Evolutionary conservation across 2,329 filamentous ascomycete species (phyloP).

Genomic region (Trichoderma arundinaceum): DNA sequence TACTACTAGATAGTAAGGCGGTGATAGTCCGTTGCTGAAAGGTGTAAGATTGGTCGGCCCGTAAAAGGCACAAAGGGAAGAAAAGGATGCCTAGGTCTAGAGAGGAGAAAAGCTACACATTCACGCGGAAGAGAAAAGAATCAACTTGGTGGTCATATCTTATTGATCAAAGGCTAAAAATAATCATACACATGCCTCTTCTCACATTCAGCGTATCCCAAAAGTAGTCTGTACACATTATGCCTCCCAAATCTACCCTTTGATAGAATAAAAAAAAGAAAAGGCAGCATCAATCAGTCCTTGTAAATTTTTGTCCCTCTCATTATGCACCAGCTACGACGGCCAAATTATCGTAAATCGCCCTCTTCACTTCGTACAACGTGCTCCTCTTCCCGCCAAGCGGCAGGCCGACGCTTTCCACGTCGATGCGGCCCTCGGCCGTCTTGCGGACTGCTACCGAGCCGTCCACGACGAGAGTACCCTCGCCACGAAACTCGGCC

Average conservation of each 20-base stretch:
- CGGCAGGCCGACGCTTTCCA: slow-evolving; percentile 72
- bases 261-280: background rate
- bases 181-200: slow-evolving; percentile 13
- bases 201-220: background rate
- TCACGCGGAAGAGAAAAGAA: background rate
- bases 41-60: too few relatives aligned
- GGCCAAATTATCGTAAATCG: slow-evolving; percentile 92
- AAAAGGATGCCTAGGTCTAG: background rate
- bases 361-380: slow-evolving; percentile 85
- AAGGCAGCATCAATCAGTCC: too few relatives aligned
- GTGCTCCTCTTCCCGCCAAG: slow-evolving; percentile 59
- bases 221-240: background rate
- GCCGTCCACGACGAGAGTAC: slow-evolving; percentile 86
- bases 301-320: background rate
- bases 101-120: background rate
- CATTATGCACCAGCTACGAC: slow-evolving; percentile 76
- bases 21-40: too few relatives aligned
- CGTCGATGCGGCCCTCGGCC: slow-evolving; percentile 82
- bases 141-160: background rate
- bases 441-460: slow-evolving; percentile 88
- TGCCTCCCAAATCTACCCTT: background rate
- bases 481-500: slow-evolving; percentile 92
- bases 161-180: slow-evolving; percentile 38
- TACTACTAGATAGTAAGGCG: too few relatives aligned
- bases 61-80: too few relatives aligned